Conservation (phyloP, 371 early-diverging fungal species). For the Thermomucor indicae-seudaticae region DNA sequence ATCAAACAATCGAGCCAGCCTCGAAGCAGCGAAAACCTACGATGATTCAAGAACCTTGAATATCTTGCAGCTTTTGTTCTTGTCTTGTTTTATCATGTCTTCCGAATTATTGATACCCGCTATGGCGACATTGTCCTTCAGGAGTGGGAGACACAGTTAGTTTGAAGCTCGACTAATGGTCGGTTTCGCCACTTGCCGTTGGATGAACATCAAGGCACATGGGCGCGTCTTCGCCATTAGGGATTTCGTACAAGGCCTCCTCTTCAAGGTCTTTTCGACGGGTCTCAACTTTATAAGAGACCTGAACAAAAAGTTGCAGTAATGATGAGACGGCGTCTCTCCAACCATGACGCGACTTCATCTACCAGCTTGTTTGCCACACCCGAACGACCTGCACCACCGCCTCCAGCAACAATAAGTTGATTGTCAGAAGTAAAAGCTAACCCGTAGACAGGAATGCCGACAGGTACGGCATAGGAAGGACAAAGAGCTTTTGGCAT, state of each 20-base stretch:
- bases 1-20: constrained; percentile 1
- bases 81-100: constrained; percentile 46
- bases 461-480: constrained; percentile 43
- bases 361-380: constrained; percentile 69
- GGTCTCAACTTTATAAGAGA: constrained; percentile 50
- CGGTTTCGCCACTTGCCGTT: constrained; percentile 24
- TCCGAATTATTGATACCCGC: constrained; percentile 58
- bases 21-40: constrained; percentile 12
- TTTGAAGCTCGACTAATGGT: neutral
- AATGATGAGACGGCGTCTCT: neutral
- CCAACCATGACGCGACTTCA: neutral
- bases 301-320: constrained; percentile 21
- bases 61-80: constrained; percentile 58
- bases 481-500: constrained; percentile 12
- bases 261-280: constrained; percentile 44
- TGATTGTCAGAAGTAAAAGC: constrained; percentile 55
- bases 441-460: constrained; percentile 63
- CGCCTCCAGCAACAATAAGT: constrained; percentile 66
- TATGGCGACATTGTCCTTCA: constrained; percentile 20
- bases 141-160: neutral
- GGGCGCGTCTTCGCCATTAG: constrained; percentile 65
- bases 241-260: constrained; percentile 47
- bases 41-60: constrained; percentile 42
- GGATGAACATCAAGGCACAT: constrained; percentile 69
- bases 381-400: constrained; percentile 65